A percentile compares a stretch with the other conserved stretches of the same genome.
These are phyloP conservation scores for Eucalyptus dawsonii DNA, from an alignment of 345 rosid genomes.

Conservation along the genomic window DNA sequence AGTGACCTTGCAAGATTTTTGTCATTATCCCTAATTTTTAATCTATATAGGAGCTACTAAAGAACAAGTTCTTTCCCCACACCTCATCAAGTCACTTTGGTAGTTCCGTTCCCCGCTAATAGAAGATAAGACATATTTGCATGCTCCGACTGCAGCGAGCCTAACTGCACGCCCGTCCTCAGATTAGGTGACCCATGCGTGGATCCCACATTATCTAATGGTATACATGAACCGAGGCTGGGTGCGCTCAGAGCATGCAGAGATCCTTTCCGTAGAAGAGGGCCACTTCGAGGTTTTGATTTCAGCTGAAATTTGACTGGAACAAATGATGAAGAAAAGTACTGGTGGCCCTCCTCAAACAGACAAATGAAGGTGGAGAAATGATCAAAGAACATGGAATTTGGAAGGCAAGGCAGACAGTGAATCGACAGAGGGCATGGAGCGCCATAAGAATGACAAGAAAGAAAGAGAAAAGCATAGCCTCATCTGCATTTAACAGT, in stretches of 20 bases:
- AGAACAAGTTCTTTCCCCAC: not conserved
- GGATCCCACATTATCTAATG: not conserved
- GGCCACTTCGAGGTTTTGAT: not conserved
- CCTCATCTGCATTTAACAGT: not conserved
- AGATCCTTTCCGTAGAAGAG: not conserved
- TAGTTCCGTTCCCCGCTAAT: not conserved
- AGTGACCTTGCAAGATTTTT: too few relatives aligned
- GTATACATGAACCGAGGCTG: not conserved
- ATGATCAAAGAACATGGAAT: not conserved
- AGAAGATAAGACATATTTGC: not conserved
- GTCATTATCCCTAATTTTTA: not conserved
- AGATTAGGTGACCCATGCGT: not conserved
- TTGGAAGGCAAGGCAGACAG: not conserved
- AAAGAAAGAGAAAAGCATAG: not conserved
- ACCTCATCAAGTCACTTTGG: not conserved
- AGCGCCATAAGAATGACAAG: not conserved
- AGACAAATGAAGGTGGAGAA: not conserved
- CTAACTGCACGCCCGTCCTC: not conserved
- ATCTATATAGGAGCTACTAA: not conserved
- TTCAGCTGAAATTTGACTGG: not conserved
- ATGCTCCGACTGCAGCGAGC: not conserved
- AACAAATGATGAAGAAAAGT: not conserved
- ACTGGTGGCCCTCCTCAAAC: not conserved
- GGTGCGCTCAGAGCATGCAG: not conserved
- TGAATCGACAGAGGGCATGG: not conserved